Conservation (phyloP, 139 green algal species). For the Picochlorum sp. region DNA sequence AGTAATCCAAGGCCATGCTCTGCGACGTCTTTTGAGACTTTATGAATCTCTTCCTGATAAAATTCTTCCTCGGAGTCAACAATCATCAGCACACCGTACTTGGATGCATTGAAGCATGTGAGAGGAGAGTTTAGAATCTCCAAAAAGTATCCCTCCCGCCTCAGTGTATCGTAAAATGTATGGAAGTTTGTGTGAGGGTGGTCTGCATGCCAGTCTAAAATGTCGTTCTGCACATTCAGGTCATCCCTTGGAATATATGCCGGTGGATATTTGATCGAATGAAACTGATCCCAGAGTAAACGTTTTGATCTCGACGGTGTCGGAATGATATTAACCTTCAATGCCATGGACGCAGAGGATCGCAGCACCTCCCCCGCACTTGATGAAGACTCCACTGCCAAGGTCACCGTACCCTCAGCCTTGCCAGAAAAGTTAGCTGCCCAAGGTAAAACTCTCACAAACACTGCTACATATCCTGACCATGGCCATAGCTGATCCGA, state of each 20-base stretch:
- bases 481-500: slow-evolving; percentile 85
- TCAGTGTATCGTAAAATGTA: slow-evolving; percentile 68
- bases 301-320: slow-evolving; percentile 61
- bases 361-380: slow-evolving; percentile 20
- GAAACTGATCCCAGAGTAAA: slow-evolving; percentile 94
- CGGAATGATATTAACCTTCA: slow-evolving; percentile 58
- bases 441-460: slow-evolving; percentile 56
- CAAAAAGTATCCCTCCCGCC: slow-evolving; percentile 60
- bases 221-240: slow-evolving; percentile 66
- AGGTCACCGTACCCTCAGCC: slow-evolving; percentile 39
- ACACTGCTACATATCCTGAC: slow-evolving; percentile 87
- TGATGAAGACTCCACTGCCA: slow-evolving; percentile 69
- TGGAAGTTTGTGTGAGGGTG: slow-evolving; percentile 97
- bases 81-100: slow-evolving; percentile 83
- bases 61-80: slow-evolving; percentile 92
- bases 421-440: slow-evolving; percentile 33
- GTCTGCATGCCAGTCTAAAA: slow-evolving; percentile 99
- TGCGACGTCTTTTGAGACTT: slow-evolving; percentile 68
- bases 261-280: slow-evolving; percentile 91
- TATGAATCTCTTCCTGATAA: slow-evolving; percentile 73
- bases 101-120: slow-evolving; percentile 86
- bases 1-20: slow-evolving; percentile 65
- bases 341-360: slow-evolving; percentile 46
- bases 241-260: slow-evolving; percentile 91
- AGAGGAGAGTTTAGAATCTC: slow-evolving; percentile 81